Conservation (phyloP, 2,329 filamentous ascomycete species). For the Cladophialophora carrionii region DNA sequence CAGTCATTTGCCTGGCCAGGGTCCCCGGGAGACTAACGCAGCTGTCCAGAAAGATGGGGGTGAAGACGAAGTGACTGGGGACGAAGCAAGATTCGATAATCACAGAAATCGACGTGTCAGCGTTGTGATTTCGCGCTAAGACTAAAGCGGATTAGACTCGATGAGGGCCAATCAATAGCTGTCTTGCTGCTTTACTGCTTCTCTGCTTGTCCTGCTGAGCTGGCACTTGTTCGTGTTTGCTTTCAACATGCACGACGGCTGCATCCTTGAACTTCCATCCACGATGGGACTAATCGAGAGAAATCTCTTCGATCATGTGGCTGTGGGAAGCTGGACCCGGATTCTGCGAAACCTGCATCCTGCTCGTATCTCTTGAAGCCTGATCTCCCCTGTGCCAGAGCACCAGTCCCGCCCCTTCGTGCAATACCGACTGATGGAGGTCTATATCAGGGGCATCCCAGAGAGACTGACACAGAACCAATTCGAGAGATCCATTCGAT, state of each 20-base stretch:
- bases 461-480: constrained; percentile 48
- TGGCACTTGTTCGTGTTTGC: too few species aligned
- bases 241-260: not conserved
- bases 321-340: not conserved
- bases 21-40: not conserved
- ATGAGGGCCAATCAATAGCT: too few species aligned
- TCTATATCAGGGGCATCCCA: constrained; percentile 52
- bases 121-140: not conserved
- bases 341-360: not conserved
- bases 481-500: constrained; percentile 48
- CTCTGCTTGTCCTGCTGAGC: too few species aligned
- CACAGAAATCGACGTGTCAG: not conserved
- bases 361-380: not conserved
- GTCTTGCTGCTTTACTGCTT: too few species aligned
- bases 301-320: not conserved
- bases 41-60: not conserved
- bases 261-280: not conserved
- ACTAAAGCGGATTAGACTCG: not conserved
- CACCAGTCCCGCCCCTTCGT: not conserved
- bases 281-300: not conserved
- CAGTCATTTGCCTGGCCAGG: not conserved
- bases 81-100: not conserved
- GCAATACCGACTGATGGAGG: constrained; percentile 48
- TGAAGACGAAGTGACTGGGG: not conserved
- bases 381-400: not conserved